phyloP scores from a whole-genome alignment of 1,284 basidiomycete species.

The Puccinia horiana region DNA sequence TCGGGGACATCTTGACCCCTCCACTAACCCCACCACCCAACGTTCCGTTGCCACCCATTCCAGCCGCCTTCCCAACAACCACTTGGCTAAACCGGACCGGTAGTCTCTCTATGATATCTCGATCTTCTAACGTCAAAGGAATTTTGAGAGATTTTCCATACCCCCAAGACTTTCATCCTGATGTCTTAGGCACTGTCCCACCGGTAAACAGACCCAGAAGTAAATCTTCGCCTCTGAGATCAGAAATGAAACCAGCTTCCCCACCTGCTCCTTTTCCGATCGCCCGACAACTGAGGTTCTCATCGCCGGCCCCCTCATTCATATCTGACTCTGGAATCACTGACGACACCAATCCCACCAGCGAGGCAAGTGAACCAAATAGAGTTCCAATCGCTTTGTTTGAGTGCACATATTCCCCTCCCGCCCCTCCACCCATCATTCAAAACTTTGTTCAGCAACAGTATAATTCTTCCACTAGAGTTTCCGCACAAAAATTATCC shows the following conservation, averaged over 20 bases:
- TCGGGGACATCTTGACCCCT: conserved; percentile 5
- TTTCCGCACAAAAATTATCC: background rate
- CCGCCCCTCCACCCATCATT: background rate
- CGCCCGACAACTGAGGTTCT: background rate
- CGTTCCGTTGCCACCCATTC: conserved; percentile 30
- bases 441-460: conserved; percentile 14
- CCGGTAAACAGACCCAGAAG: conserved; percentile 8
- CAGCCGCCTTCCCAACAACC: background rate
- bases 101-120: conserved; percentile 19
- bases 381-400: conserved; percentile 4
- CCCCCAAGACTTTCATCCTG: background rate
- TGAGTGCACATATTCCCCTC: conserved; percentile 17
- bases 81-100: background rate
- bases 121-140: background rate
- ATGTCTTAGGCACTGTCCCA: background rate
- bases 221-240: conserved; percentile 30
- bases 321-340: conserved; percentile 15
- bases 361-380: background rate
- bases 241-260: background rate
- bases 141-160: background rate
- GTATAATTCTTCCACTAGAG: background rate
- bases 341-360: conserved; percentile 31
- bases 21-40: conserved; percentile 35
- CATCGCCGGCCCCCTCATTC: background rate
- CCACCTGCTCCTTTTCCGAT: background rate